phyloP scores from a whole-genome alignment of 2,329 filamentous ascomycete species.

The Phyllosticta ampelicida region DNA sequence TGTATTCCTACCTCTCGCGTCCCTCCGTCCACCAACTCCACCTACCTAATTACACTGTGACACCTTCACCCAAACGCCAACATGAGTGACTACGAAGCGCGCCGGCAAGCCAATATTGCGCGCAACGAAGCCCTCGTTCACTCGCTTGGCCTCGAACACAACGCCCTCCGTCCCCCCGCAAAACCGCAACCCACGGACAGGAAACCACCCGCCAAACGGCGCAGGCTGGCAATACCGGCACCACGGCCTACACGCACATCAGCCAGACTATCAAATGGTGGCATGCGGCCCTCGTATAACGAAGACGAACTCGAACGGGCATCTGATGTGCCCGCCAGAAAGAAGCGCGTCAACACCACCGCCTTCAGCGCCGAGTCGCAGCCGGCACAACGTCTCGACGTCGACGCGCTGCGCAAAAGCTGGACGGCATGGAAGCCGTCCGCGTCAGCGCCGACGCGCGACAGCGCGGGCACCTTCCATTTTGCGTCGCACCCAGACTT shows the following conservation, averaged over 20 bases:
- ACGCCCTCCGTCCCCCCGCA: slow-evolving; percentile 10
- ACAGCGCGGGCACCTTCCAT: slow-evolving; percentile 34
- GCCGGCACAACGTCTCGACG: slow-evolving; percentile 13
- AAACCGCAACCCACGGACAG: slow-evolving; percentile 27
- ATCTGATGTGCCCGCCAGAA: background rate
- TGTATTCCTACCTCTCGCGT: slow-evolving; percentile 5
- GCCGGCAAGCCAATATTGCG: slow-evolving; percentile 38
- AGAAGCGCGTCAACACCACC: background rate
- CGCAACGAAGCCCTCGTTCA: slow-evolving; percentile 39
- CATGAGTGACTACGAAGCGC: slow-evolving; percentile 37
- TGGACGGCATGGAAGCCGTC: slow-evolving; percentile 37
- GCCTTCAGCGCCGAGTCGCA: background rate
- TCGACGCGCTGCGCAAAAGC: slow-evolving; percentile 22
- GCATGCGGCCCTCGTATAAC: slow-evolving; percentile 15
- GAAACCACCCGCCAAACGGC: slow-evolving; percentile 37
- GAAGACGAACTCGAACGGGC: background rate
- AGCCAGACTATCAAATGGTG: slow-evolving; percentile 36
- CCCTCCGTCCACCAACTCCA: background rate
- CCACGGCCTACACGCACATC: slow-evolving; percentile 34
- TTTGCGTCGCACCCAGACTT: slow-evolving; percentile 37
- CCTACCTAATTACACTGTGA: background rate
- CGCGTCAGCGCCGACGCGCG: slow-evolving; percentile 32
- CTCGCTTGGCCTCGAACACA: slow-evolving; percentile 34
- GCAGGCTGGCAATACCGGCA: slow-evolving; percentile 8
- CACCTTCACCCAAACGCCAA: background rate